Base-by-base conservation (phyloP, 2,329 filamentous ascomycete species). In the Apiospora aurea region DNA sequence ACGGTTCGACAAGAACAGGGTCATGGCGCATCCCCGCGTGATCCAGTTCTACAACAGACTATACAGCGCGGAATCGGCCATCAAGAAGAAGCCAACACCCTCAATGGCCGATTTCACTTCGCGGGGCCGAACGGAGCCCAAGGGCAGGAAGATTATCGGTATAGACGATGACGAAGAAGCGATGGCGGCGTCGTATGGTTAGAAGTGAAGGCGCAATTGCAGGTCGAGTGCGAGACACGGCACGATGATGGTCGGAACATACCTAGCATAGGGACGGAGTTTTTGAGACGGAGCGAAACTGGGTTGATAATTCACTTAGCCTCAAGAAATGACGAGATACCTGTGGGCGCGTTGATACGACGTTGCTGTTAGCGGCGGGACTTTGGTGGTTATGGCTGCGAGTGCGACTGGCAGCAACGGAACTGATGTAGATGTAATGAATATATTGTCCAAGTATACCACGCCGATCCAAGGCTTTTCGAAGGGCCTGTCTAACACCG, bases 11-110 rank as follows among this genome's bases (percentile, higher is more conserved):
- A 93, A 94, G 75, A 88, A 85, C 73, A 98, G 97, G 82, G 96
- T 99, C 38, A 95, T 97, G 91, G 96, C 97, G 2, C 96, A 99
- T 79, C 92, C 94, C 1, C 91, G 91, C 77, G 96, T 99, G 24
- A 87, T 94, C 7, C 87, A 87, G 1, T 99, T 99, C 79, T 99
- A 99, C 81, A 88, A 90, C 74, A 93, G 94, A 77, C 84, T 99
- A 47, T 93, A 93, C 77, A 92, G 90, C 73, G 94, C 92, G 4
- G 93, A 94, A 69, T 84, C 90, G 51, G 84, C 83, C 8, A 70
- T 79, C 69, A 78, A 79, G 70, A 78, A 75, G 38, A 79, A 79
- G 74, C 78, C 77, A 71, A 69, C 75, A 41, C 34, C 76, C 3
- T 77, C 80, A 2, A 82, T 88, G 66, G 74, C 82, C 18, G 83